Evolutionary conservation across 257 asterid genomes (phyloP).

Genomic region (Mentha longifolia): DNA sequence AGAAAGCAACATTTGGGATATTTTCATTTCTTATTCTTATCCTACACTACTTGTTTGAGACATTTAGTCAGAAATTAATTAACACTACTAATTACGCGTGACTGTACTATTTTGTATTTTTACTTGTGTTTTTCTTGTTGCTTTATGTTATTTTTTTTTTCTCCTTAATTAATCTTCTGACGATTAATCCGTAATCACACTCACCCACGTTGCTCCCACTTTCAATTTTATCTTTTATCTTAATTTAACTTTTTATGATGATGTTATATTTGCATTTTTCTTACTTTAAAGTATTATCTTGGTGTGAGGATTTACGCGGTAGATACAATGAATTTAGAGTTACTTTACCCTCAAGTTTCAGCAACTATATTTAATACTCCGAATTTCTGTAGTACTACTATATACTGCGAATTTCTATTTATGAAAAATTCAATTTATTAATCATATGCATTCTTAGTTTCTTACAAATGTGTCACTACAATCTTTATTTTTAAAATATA

Average conservation of each 20-base stretch:
- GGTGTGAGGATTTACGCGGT: neutral
- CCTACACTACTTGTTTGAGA: slow-evolving; percentile 25
- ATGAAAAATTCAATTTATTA: too few species aligned
- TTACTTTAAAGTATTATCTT: too few species aligned
- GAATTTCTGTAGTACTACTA: too few species aligned
- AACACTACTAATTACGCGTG: slow-evolving; percentile 26
- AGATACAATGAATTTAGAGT: too few species aligned
- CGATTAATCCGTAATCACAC: slow-evolving; percentile 5
- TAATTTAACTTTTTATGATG: neutral
- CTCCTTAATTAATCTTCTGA: neutral
- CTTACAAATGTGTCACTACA: too few species aligned
- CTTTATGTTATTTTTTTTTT: neutral
- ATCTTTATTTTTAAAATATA: too few species aligned
- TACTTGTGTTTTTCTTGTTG: slow-evolving; percentile 9
- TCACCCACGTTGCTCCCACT: slow-evolving; percentile 27
- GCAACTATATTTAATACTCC: too few species aligned
- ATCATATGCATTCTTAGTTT: too few species aligned
- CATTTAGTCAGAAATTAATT: slow-evolving; percentile 26
- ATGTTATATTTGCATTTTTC: neutral
- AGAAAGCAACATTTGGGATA: slow-evolving; percentile 18
- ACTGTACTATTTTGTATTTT: slow-evolving; percentile 12
- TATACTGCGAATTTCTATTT: too few species aligned
- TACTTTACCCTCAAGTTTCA: too few species aligned
- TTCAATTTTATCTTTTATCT: neutral
- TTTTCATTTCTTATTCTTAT: slow-evolving; percentile 33